Evolutionary conservation across 2,329 filamentous ascomycete species (phyloP).

Genomic region (Penicillium hordei): DNA sequence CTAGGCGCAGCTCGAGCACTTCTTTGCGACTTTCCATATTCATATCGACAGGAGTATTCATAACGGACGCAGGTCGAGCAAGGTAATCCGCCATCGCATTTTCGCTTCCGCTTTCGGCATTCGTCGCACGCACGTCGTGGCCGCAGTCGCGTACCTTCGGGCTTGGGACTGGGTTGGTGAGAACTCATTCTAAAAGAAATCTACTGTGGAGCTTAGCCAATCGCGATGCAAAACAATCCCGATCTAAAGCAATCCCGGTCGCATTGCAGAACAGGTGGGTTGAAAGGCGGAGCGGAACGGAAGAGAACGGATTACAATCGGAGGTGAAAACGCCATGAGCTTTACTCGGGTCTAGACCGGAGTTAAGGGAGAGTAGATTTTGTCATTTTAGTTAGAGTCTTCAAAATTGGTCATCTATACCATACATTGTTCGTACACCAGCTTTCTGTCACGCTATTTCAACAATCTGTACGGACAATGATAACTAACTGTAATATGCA

Average conservation of each 20-base stretch:
- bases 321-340: background rate
- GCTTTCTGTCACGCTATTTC: no score
- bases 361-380: background rate
- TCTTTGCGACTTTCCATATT: conserved; percentile 28
- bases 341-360: background rate
- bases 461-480: no score
- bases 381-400: no score
- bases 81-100: conserved; percentile 20
- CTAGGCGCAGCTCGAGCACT: conserved; percentile 36
- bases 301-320: background rate
- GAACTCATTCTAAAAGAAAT: background rate
- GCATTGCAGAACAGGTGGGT: background rate
- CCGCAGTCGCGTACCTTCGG: background rate
- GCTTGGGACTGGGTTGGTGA: background rate
- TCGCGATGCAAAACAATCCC: background rate
- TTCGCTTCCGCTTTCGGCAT: conserved; percentile 16
- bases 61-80: conserved; percentile 22
- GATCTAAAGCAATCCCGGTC: background rate
- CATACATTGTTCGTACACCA: no score
- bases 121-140: background rate
- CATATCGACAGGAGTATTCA: conserved; percentile 18
- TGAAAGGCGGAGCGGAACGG: background rate
- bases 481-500: no score
- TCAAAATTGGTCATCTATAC: no score
- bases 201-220: background rate